A percentile compares a stretch with the other conserved stretches of the same genome.
Conservation (phyloP, 176 grass and related monocot species). For the Zea mays region Zm-B73-REFERENCE-NAM-5.0 NC_050102.1:173335001-173335500, state of each 20-base stretch:
- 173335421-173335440: slow-evolving; percentile 21
- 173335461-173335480: slow-evolving; percentile 15
- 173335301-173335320: slow-evolving; percentile 36
- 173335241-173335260: slow-evolving; percentile 75
- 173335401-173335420: slow-evolving; percentile 38
- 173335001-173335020: slow-evolving; percentile 71
- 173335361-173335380: slow-evolving; percentile 35
- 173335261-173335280: slow-evolving; percentile 52
- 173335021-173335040: slow-evolving; percentile 80
- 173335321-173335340: slow-evolving; percentile 9
- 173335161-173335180: slow-evolving; percentile 64
- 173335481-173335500: not conserved
- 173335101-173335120: slow-evolving; percentile 62
- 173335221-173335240: slow-evolving; percentile 64
- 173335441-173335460: not conserved
- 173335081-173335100: slow-evolving; percentile 78
- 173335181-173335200: slow-evolving; percentile 46
- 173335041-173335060: slow-evolving; percentile 66
- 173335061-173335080: slow-evolving; percentile 72
- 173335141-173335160: slow-evolving; percentile 64
- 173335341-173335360: slow-evolving; percentile 29
- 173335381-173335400: slow-evolving; percentile 35
- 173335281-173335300: slow-evolving; percentile 14
- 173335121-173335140: slow-evolving; percentile 53
- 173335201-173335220: slow-evolving; percentile 71